phyloP scores from a whole-genome alignment of 345 rosid genomes.

The Brassica juncea region DNA sequence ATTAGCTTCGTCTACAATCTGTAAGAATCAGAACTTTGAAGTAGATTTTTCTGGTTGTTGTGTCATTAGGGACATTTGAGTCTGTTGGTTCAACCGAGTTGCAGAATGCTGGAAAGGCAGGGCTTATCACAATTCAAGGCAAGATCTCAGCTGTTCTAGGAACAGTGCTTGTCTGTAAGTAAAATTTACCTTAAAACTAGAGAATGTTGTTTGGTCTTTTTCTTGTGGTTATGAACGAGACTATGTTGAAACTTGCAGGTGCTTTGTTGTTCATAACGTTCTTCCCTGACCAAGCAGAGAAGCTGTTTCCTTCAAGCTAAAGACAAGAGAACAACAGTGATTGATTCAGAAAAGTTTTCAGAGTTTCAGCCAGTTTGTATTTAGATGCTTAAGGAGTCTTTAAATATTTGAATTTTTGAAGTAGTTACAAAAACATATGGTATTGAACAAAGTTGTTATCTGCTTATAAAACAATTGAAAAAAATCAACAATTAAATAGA shows the following conservation, averaged over 20 bases:
- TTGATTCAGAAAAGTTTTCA: not conserved
- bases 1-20: constrained; percentile 8
- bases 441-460: not conserved
- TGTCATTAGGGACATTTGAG: constrained; percentile 68
- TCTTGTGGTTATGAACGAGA: not conserved
- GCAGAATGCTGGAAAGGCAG: constrained; percentile 91
- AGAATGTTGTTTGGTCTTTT: not conserved
- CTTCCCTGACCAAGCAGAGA: constrained; percentile 95
- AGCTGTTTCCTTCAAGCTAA: constrained; percentile 60
- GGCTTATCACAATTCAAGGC: constrained; percentile 84
- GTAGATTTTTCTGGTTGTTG: not conserved
- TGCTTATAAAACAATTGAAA: not conserved
- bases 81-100: constrained; percentile 68
- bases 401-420: not conserved
- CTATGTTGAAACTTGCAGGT: constrained; percentile 47
- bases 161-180: constrained; percentile 90
- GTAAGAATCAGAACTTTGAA: not conserved
- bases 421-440: not conserved
- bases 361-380: not conserved
- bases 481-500: not conserved
- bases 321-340: constrained; percentile 8
- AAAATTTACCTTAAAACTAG: not conserved
- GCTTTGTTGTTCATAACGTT: constrained; percentile 83
- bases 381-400: not conserved
- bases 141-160: constrained; percentile 90